A percentile compares a stretch with the other conserved stretches of the same genome.
phyloP scores from a whole-genome alignment of 2,329 filamentous ascomycete genomes.

The Thelonectria discophora region DNA sequence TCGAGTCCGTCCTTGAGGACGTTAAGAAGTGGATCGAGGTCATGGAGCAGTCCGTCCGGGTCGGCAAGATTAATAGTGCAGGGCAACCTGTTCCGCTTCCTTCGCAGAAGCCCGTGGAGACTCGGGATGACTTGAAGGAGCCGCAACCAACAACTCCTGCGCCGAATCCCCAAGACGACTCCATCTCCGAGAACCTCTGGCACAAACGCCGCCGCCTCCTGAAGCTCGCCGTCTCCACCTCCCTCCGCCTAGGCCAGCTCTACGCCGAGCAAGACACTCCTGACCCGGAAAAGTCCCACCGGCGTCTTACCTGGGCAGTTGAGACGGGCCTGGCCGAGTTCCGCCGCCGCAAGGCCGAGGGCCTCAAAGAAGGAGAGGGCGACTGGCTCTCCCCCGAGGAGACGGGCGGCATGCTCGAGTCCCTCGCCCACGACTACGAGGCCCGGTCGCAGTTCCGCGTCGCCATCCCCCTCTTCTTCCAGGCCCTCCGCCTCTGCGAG shows the following conservation, averaged over 20 bases:
- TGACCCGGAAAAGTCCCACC: constrained; percentile 76
- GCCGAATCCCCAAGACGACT: constrained; percentile 39
- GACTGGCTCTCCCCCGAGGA: constrained; percentile 76
- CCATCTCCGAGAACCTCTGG: constrained; percentile 59
- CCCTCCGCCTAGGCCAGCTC: constrained; percentile 83
- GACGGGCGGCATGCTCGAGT: constrained; percentile 77
- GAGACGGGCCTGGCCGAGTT: constrained; percentile 81
- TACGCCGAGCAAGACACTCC: constrained; percentile 81
- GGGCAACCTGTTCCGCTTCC: constrained; percentile 45
- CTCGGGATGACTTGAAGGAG: constrained; percentile 17
- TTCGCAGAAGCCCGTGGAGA: constrained; percentile 23
- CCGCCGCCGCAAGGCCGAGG: constrained; percentile 71
- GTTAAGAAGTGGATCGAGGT: constrained; percentile 68
- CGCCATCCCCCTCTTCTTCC: constrained; percentile 85
- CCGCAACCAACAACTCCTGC: constrained; percentile 24
- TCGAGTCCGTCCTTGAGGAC: constrained; percentile 80
- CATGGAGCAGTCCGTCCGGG: constrained; percentile 60
- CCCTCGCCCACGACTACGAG: constrained; percentile 81
- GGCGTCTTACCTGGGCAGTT: constrained; percentile 80
- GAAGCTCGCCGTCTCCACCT: constrained; percentile 74
- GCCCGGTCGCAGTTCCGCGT: constrained; percentile 79
- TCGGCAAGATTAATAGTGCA: constrained; percentile 55
- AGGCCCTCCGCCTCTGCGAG: constrained; percentile 76
- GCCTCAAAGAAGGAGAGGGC: constrained; percentile 74
- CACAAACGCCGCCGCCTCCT: constrained; percentile 68